These are phyloP conservation scores for Kodamaea derodonti DNA, from an alignment of 1,139 yeast genomes.

Conservation along the genomic window DNA sequence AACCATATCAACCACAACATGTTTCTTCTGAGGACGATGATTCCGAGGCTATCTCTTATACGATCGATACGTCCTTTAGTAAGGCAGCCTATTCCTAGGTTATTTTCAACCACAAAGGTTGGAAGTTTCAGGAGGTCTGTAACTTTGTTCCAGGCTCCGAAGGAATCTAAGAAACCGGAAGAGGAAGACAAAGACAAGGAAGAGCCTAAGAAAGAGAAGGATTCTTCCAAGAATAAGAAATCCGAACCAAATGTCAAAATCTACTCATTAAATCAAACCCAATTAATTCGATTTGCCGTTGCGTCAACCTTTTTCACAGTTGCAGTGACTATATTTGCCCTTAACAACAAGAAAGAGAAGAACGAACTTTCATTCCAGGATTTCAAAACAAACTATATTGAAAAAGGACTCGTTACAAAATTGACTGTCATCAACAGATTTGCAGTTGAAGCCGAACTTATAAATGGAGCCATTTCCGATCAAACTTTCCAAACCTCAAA, in stretches of 20 bases:
- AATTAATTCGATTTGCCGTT: constrained; percentile 13
- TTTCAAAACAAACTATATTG: constrained; percentile 77
- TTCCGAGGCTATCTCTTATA: too few relatives aligned
- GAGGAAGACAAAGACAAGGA: constrained; percentile 1
- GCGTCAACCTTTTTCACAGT: constrained; percentile 14
- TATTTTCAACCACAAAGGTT: too few relatives aligned
- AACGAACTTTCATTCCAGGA: constrained; percentile 81
- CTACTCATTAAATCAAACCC: constrained; percentile 23
- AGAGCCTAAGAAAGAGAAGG: constrained; percentile 6
- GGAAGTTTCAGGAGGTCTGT: too few relatives aligned
- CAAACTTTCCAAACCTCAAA: constrained; percentile 33
- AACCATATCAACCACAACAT: too few relatives aligned
- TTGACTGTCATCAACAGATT: constrained; percentile 73
- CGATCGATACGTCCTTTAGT: too few relatives aligned
- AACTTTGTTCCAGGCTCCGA: too few relatives aligned
- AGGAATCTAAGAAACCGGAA: constrained; percentile 3
- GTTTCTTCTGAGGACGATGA: too few relatives aligned
- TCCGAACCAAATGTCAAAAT: constrained; percentile 32
- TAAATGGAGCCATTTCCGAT: constrained; percentile 52
- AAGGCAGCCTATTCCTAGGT: too few relatives aligned
- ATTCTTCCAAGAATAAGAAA: constrained; percentile 16
- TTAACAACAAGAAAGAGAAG: constrained; percentile 16
- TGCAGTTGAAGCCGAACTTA: constrained; percentile 71
- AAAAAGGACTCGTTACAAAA: constrained; percentile 76
- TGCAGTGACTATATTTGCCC: constrained; percentile 8